These are phyloP conservation scores for Leccinum truebloodii DNA, from an alignment of 768 basidiomycete genomes.

Conservation along the genomic window DNA sequence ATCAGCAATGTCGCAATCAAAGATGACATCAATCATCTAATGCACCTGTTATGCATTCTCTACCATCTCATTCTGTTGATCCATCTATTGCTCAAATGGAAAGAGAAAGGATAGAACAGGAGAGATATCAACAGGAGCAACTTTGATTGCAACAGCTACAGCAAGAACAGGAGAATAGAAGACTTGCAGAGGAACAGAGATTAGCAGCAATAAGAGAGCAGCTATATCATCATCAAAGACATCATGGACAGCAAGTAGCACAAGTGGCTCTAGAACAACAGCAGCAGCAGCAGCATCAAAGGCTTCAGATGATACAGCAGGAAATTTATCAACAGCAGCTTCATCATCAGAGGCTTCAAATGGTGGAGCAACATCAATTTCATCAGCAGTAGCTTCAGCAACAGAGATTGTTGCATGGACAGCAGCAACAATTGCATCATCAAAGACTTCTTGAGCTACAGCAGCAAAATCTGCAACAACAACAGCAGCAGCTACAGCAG, in stretches of 20 bases:
- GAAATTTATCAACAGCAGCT: background rate
- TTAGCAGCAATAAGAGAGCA: background rate
- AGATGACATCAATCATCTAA: background rate
- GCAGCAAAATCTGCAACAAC: background rate
- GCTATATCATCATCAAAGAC: background rate
- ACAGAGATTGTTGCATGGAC: too few relatives aligned
- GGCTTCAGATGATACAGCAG: background rate
- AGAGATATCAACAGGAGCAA: background rate
- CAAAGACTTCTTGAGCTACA: background rate
- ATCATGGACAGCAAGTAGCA: background rate
- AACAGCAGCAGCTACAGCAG: background rate
- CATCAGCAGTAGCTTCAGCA: too few relatives aligned
- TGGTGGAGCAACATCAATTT: too few relatives aligned
- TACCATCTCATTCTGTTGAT: too few relatives aligned
- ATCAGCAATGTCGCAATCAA: background rate
- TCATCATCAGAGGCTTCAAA: background rate
- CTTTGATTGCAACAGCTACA: background rate
- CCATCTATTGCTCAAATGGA: background rate
- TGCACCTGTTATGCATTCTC: too few relatives aligned
- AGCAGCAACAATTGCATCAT: too few relatives aligned
- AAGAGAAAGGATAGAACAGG: background rate
- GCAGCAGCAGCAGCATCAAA: background rate
- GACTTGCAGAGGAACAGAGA: background rate
- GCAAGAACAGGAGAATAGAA: background rate
- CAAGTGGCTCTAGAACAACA: background rate